These are phyloP conservation scores for Penicillium psychrosexuale DNA, from an alignment of 2,329 filamentous ascomycete genomes.

Conservation along the genomic window DNA sequence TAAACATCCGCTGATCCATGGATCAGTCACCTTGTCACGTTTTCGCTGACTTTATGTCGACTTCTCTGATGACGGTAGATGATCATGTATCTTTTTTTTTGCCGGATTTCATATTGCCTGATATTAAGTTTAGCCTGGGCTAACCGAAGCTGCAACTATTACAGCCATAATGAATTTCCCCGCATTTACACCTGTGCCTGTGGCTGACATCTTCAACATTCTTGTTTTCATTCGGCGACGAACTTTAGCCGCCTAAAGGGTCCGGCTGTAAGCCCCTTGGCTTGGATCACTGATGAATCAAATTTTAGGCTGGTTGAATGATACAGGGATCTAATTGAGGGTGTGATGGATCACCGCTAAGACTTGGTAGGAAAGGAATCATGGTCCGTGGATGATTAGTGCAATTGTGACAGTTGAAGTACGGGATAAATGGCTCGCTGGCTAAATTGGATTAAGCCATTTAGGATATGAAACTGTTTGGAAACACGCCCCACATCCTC, in stretches of 20 bases:
- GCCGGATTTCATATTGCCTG: background rate
- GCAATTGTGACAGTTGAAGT: background rate
- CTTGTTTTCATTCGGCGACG: background rate
- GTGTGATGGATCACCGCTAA: background rate
- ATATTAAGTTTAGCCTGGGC: background rate
- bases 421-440: slow-evolving; percentile 2
- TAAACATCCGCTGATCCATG: background rate
- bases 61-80: background rate
- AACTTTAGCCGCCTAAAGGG: background rate
- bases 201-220: background rate
- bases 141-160: background rate
- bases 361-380: background rate
- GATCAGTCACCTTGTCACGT: background rate
- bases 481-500: slow-evolving; percentile 1
- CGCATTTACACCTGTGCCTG: background rate
- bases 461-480: background rate
- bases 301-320: background rate
- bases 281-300: no score
- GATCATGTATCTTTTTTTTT: background rate
- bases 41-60: background rate
- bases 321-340: background rate
- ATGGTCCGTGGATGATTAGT: background rate
- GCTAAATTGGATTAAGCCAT: slow-evolving; percentile 5
- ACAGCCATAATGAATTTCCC: slow-evolving; percentile 3
- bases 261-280: background rate